A percentile compares a stretch with the other conserved stretches of the same genome.
Conservation (phyloP, 225 moss, liverwort and hornwort species). For the Physcomitrium patens region DNA sequence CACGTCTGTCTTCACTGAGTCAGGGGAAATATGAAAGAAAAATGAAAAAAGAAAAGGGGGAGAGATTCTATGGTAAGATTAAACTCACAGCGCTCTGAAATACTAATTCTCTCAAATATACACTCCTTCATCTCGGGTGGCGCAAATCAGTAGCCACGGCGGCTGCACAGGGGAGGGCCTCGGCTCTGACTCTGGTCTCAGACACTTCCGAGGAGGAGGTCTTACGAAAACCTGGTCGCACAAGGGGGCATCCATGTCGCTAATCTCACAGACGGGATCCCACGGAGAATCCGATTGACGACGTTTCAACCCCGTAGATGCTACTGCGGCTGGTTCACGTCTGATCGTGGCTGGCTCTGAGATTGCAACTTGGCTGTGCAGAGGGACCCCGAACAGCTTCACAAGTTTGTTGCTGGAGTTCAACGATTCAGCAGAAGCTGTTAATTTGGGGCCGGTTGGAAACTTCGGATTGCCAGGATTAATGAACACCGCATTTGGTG, state of each 20-base stretch:
- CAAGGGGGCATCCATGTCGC: slow-evolving; percentile 26
- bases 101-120: slow-evolving; percentile 54
- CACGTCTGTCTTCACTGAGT: not conserved
- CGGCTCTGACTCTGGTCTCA: slow-evolving; percentile 58
- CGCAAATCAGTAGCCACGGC: slow-evolving; percentile 72
- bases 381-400: slow-evolving; percentile 68
- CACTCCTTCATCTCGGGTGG: slow-evolving; percentile 69
- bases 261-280: slow-evolving; percentile 23
- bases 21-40: slow-evolving; percentile 21
- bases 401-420: slow-evolving; percentile 31
- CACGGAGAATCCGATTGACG: slow-evolving; percentile 34
- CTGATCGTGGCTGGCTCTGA: slow-evolving; percentile 16
- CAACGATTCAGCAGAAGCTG: slow-evolving; percentile 19
- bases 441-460: slow-evolving; percentile 15
- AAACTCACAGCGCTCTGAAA: slow-evolving; percentile 26
- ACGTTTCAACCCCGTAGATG: slow-evolving; percentile 37
- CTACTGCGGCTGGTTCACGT: slow-evolving; percentile 18
- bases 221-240: slow-evolving; percentile 39
- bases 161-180: slow-evolving; percentile 53
- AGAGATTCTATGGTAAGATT: not conserved
- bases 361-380: slow-evolving; percentile 41
- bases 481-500: not conserved
- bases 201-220: slow-evolving; percentile 60
- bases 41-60: too few species aligned
- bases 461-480: slow-evolving; percentile 35